Evolutionary conservation across 345 rosid genomes (phyloP).

Genomic region (Salix koriyanagi): DNA sequence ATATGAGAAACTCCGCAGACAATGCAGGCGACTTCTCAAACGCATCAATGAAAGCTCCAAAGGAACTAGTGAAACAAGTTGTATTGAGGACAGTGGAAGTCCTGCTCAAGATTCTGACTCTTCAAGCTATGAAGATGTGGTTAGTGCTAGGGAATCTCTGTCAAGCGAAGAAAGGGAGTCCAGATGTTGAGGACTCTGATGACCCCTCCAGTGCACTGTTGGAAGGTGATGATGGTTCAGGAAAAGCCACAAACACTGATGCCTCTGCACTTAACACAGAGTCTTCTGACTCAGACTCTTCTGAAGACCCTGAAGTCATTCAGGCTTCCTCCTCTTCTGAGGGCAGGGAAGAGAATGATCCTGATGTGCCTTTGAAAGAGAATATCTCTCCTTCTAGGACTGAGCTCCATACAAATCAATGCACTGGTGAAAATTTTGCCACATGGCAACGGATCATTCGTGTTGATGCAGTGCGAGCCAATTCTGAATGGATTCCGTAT

Average conservation of each 20-base stretch:
- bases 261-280: conserved; percentile 54
- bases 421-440: conserved; percentile 54
- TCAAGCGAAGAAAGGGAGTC: conserved; percentile 55
- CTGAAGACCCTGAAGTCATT: conserved; percentile 61
- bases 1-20: conserved; percentile 80
- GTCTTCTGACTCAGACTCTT: conserved; percentile 78
- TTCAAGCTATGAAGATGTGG: conserved; percentile 68
- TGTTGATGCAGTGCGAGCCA: conserved; percentile 93
- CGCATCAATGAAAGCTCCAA: conserved; percentile 33
- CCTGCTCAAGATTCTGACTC: conserved; percentile 47
- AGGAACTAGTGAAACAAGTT: conserved; percentile 28
- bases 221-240: conserved; percentile 48
- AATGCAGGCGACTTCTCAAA: conserved; percentile 54
- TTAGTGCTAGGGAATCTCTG: conserved; percentile 61
- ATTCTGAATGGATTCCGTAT: conserved; percentile 73
- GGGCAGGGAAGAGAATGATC: conserved; percentile 39
- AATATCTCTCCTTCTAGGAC: conserved; percentile 31
- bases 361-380: conserved; percentile 26
- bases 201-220: conserved; percentile 50
- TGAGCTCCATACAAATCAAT: conserved; percentile 25
- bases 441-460: conserved; percentile 96
- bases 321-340: conserved; percentile 42
- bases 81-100: conserved; percentile 31
- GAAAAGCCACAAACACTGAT: conserved; percentile 42
- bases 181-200: conserved; percentile 46